Evolutionary conservation across 2,329 filamentous ascomycete genomes (phyloP), one percentile per base, ranked within the genome.

Genomic region (Alternaria arbusti): DNA sequence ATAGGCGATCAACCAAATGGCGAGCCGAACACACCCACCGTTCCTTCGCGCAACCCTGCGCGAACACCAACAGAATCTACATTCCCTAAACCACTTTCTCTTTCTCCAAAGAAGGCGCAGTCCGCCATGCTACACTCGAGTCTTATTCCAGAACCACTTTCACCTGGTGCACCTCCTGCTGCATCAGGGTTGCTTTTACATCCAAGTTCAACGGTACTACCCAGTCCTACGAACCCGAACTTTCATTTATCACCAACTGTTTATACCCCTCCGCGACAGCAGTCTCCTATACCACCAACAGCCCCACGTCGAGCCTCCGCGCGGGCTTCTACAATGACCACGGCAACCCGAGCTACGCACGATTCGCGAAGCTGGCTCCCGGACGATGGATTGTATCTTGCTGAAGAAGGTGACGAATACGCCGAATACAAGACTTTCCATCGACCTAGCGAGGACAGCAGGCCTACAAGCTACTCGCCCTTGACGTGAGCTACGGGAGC

Each of bases 391-490:
- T 23, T 74, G 26, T 74, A 71, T 46, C 59, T 74, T 10, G 61
- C 71, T 13, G 65, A 72, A 15, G 71, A 73, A 15, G 70, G 69
- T 1, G 68, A 64, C 9, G 66, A 65, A 11, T 59, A 64, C 6
- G 66, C 70, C 50, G 64, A 62, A 13, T 73, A 67, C 52, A 66
- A 64, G 40, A 65, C 65, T 15, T 72, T 69, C 26, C 56, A 57
- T 32, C 59, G 66, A 47, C 58, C 60, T 20, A 63, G 58, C 30
- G 47, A 70, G 43, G 60, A 52, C 10, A 69, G 56, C 61, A 61
- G 70, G 26, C 69, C 69, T 6, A 71, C 68, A 17, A 74, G 64
- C 50, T 74, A 74, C 40, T 73, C 71, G 22, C 71, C 71, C 17
- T 59, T 73, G 32, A 51, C 59, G 3, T 54, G 66, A 67, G 43